Base-by-base conservation (phyloP, 192 early-diverging fungal species). In the Umbelopsis sp. region DNA sequence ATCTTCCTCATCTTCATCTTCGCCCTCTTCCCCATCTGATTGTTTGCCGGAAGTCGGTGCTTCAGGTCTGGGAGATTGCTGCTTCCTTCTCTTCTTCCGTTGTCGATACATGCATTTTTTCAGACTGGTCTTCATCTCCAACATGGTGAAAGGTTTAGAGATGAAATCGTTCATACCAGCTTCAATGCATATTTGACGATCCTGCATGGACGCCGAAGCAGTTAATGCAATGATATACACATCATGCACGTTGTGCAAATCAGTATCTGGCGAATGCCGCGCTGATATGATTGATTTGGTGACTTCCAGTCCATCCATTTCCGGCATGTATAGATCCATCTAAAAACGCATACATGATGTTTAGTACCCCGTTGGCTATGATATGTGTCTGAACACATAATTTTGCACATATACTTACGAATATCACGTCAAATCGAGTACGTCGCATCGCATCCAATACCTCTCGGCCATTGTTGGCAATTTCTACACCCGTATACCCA, bases 111-210 rank as follows among this genome's bases (percentile, higher is more conserved):
- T 67, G 55, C 71, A 80, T 27, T 65, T 73, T 45, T 80, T 72
- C 4, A 80, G 49, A 8, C 74, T 49, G 1, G 70, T 30, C n/a
- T 80, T 80, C 84, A 86, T 83, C 44, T 86, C 84, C 66, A 78
- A 46, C 64, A 80, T 68, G 2, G 76, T 83, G 64, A 86, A 84
- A 0, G 85, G 85, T 44, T 86, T 86, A 21, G 75, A 78, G 49
- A 86, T 84, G 41, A 81, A 86, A 33, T 84, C 85, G 35, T 86
- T 82, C 85, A 86, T 84, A 2, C 85, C 85, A 1, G 85, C 85
- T 20, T 82, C 81, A 58, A 84, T 82, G 51, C 85, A 86, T 1
- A 78, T 82, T 27, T 84, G 77, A 45, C 83, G 80, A 55, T 84
- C 83, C 25, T 80, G 78, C 20, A 67, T 78, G 72, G 81, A 81